Evolutionary conservation across 2,329 filamentous ascomycete genomes (phyloP).

Genomic region (Thielaviopsis musarum): DNA sequence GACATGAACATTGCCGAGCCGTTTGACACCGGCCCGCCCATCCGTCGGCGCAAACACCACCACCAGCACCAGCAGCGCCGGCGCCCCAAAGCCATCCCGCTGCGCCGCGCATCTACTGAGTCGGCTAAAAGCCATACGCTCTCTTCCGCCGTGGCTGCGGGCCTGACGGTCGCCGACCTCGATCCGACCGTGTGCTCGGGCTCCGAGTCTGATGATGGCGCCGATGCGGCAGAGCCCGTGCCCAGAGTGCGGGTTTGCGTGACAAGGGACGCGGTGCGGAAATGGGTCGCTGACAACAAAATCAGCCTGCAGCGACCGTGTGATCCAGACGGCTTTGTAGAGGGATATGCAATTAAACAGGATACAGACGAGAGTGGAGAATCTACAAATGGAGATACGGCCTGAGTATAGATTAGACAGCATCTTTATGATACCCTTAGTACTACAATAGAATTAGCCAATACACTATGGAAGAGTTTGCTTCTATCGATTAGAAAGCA

Average conservation of each 20-base stretch:
- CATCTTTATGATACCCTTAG: background rate
- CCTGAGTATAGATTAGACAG: background rate
- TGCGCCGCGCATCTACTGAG: background rate
- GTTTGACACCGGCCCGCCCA: constrained; percentile 28
- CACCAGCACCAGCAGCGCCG: no score
- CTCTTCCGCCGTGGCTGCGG: background rate
- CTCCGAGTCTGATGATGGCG: background rate
- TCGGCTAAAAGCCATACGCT: background rate
- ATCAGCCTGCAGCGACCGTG: constrained; percentile 51
- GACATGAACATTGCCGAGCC: constrained; percentile 61
- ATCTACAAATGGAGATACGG: background rate
- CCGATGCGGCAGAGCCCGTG: constrained; percentile 15
- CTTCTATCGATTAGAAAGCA: no score
- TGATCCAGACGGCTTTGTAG: constrained; percentile 57
- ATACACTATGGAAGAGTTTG: no score
- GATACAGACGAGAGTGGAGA: constrained; percentile 15
- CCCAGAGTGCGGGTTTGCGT: constrained; percentile 28
- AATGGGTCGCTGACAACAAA: constrained; percentile 47
- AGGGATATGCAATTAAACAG: constrained; percentile 41
- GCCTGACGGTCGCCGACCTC: constrained; percentile 15
- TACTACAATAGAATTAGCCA: background rate
- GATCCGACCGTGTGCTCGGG: background rate
- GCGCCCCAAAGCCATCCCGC: constrained; percentile 2
- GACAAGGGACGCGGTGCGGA: constrained; percentile 39
- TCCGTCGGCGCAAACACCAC: constrained; percentile 2